Base-by-base conservation (phyloP, 345 rosid species). In the Hirschfeldia incana region DNA sequence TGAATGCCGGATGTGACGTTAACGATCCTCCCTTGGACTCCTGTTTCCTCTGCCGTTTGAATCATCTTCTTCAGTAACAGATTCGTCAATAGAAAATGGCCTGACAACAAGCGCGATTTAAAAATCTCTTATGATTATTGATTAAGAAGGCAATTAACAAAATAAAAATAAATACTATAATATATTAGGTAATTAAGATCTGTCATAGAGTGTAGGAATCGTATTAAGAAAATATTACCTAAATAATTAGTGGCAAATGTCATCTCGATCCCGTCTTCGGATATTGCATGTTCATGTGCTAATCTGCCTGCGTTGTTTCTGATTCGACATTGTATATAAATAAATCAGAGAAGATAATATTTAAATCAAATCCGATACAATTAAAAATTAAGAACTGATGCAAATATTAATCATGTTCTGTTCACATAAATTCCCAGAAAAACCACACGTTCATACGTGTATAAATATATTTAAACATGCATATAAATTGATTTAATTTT, bases 201-300 rank as follows among this genome's bases (percentile, higher is more conserved):
- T 73, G 82, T 73, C 82, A 73, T 73, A 73, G 69, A 66, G 7
- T 39, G 58, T 12, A 29, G 59, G 72, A 57, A 78, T 78, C 76
- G 29, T 33, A 68, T 73, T 68, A 73, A 55, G 68, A 55, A 66
- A 60, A 61, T 6, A 65, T 4, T 85, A 94, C 99, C 98, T 1
- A 93, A 85, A 74, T 93, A 93, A 81, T 95, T 95, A 73, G 99
- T 95, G 0, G 97, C 99, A 72, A 95, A 93, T 59, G 97, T 91
- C 98, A 95, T 95, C 91, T 95, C 99, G 81, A 95, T 86, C 63
- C 98, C 98, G 82, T 95, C 98, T 82, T 93, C 98, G 8, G 98
- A 91, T 66, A 93, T 83, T 69, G 88, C 94, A 87, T 93, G 97
- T 84, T 90, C 84, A 89, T 88, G 90, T 6, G 98, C 89, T 73